A percentile compares a stretch with the other conserved stretches of the same genome.
Conservation (phyloP, 176 grass and related monocot genomes). For the Otatea glauca region DNA sequence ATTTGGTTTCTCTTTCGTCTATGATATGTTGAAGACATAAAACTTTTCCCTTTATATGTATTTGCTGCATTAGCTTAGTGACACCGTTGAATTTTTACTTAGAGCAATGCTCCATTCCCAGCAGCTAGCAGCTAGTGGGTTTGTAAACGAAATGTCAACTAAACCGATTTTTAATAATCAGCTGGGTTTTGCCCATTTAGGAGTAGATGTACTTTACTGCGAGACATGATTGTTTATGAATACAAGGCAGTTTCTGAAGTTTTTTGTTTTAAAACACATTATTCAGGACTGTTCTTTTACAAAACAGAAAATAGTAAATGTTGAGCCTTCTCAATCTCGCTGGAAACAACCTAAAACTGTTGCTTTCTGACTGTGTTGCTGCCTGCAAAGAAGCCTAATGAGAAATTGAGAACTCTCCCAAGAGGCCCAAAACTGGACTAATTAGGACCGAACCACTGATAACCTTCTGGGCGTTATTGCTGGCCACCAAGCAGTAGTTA, state of each 20-base stretch:
- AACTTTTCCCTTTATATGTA: neutral
- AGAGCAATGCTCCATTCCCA: slow-evolving; percentile 5
- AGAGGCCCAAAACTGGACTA: neutral
- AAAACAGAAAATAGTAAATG: neutral
- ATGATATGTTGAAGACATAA: neutral
- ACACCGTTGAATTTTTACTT: neutral
- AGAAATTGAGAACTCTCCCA: neutral
- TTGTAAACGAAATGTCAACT: neutral
- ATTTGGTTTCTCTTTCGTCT: neutral
- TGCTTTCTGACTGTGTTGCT: neutral
- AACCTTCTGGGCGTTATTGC: neutral
- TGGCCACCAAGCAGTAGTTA: neutral
- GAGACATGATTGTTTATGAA: slow-evolving; percentile 8
- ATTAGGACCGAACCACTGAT: neutral
- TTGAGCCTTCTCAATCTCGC: neutral
- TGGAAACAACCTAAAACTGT: neutral
- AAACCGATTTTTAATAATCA: neutral
- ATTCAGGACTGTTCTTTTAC: neutral
- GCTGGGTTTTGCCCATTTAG: neutral
- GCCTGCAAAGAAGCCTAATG: neutral
- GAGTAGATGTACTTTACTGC: neutral
- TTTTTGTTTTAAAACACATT: neutral
- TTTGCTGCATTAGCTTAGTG: neutral
- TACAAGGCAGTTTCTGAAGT: slow-evolving; percentile 6
- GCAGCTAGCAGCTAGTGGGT: neutral